Base-by-base conservation (phyloP, 768 basidiomycete genomes). In the Grammothele lineata region DNA sequence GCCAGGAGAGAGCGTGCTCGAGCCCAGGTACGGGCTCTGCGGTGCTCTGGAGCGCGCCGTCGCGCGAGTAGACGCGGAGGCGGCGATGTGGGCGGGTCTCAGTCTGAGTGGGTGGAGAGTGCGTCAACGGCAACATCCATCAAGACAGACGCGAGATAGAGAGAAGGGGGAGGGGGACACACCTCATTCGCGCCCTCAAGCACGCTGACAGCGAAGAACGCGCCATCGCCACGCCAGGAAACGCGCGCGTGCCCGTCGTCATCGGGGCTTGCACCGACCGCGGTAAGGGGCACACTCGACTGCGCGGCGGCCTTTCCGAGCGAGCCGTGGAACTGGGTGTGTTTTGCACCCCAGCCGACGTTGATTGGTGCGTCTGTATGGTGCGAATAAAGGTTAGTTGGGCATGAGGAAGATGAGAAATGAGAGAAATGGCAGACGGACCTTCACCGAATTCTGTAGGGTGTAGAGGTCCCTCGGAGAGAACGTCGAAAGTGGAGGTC, bases 321-420 rank as follows among this genome's bases (percentile, higher is more conserved):
- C 0, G 93, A 95, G 9, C 96, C 96, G 56, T 97, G 93, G 62
- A 99, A 99, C 60, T 99, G 96, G 0, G 96, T 98, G 62, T 88
- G 77, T 60, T 94, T 95, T 2, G 89, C 88, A 33, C 96, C 96
- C 96, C 96, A 99, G 14, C 96, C 96, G 49, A 97, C 92, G 57
- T 94, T 91, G 58, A 97, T 92, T 2, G 89, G 90, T 21, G 84
- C 80, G 62, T 92, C 92, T 92, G 56, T 4, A 48, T n/a, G 12
- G 18, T 5, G 14, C 24, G n/a, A n/a, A n/a, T n/a, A n/a, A n/a
- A 15, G 35, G 19, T 44, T 9, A n/a, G 39, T n/a, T 2, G 12
- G n/a, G 11, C 12, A 23, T n/a, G n/a, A n/a, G n/a, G n/a, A n/a
- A n/a, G n/a, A n/a, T n/a, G n/a, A n/a, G n/a, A n/a, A n/a, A n/a